phyloP scores from a whole-genome alignment of 208 protist genomes.

The Blastocrithidia nonstop region DNA sequence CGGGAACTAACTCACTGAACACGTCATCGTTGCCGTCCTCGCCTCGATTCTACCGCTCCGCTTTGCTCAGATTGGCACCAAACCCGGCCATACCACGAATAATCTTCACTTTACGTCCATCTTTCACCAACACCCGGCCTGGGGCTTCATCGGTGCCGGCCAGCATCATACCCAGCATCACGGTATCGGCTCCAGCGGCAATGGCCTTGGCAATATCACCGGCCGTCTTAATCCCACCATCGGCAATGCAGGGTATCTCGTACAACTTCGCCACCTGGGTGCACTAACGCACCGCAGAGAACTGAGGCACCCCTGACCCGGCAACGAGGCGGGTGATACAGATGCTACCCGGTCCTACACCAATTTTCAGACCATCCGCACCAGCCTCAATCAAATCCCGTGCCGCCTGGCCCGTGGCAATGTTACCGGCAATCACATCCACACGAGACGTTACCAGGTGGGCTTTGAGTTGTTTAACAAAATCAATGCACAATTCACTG shows the following conservation, averaged over 20 bases:
- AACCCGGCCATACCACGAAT: slow-evolving; percentile 86
- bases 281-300: slow-evolving; percentile 70
- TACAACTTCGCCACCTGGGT: slow-evolving; percentile 34
- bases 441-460: slow-evolving; percentile 36
- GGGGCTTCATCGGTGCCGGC: slow-evolving; percentile 83
- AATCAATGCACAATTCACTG: slow-evolving; percentile 71
- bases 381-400: slow-evolving; percentile 76
- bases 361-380: slow-evolving; percentile 84
- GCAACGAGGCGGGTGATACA: slow-evolving; percentile 83
- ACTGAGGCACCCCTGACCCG: slow-evolving; percentile 74
- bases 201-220: slow-evolving; percentile 85
- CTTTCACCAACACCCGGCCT: slow-evolving; percentile 77
- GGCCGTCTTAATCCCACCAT: slow-evolving; percentile 68
- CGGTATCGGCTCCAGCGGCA: slow-evolving; percentile 69
- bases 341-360: slow-evolving; percentile 77
- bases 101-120: slow-evolving; percentile 85
- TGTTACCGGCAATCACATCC: slow-evolving; percentile 84
- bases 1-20: slow-evolving; percentile 76
- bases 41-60: slow-evolving; percentile 58
- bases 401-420: slow-evolving; percentile 63
- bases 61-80: slow-evolving; percentile 82
- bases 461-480: slow-evolving; percentile 59
- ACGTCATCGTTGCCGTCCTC: slow-evolving; percentile 74
- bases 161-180: slow-evolving; percentile 85
- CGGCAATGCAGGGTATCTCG: slow-evolving; percentile 77